phyloP scores from a whole-genome alignment of 768 basidiomycete genomes.

The Mycena indigotica region DNA sequence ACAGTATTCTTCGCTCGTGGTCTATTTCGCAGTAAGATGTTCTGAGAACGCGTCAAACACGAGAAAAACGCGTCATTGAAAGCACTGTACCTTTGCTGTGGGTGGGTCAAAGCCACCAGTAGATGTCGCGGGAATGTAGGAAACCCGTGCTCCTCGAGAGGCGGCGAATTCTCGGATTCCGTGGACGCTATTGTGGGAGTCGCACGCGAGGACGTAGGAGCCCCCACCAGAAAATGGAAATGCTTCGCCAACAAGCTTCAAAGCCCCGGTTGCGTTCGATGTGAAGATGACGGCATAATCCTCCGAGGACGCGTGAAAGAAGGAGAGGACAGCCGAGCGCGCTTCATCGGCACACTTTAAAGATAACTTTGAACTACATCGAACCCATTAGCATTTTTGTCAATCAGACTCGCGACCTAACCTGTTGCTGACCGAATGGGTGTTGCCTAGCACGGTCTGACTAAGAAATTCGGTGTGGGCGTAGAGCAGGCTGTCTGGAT shows the following conservation, averaged over 20 bases:
- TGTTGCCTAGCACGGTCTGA: constrained; percentile 73
- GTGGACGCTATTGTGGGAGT: constrained; percentile 85
- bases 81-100: constrained; percentile 55
- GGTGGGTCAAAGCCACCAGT: constrained; percentile 65
- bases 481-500: constrained; percentile 75
- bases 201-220: constrained; percentile 66
- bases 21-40: constrained; percentile 52
- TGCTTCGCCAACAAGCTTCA: constrained; percentile 82
- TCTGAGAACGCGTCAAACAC: constrained; percentile 44
- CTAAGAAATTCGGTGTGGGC: constrained; percentile 72
- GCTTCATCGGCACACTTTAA: constrained; percentile 68
- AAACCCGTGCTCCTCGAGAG: constrained; percentile 54
- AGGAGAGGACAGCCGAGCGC: constrained; percentile 69
- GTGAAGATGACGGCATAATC: constrained; percentile 83
- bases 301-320: constrained; percentile 71
- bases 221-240: constrained; percentile 69
- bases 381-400: constrained; percentile 13
- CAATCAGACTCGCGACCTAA: constrained; percentile 3
- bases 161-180: constrained; percentile 76
- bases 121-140: constrained; percentile 65
- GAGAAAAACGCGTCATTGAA: constrained; percentile 23
- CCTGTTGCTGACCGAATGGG: constrained; percentile 55
- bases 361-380: constrained; percentile 67
- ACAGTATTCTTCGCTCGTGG: constrained; percentile 46
- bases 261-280: constrained; percentile 73